phyloP scores from a whole-genome alignment of 257 asterid genomes.

The Capsicum rhomboideum region DNA sequence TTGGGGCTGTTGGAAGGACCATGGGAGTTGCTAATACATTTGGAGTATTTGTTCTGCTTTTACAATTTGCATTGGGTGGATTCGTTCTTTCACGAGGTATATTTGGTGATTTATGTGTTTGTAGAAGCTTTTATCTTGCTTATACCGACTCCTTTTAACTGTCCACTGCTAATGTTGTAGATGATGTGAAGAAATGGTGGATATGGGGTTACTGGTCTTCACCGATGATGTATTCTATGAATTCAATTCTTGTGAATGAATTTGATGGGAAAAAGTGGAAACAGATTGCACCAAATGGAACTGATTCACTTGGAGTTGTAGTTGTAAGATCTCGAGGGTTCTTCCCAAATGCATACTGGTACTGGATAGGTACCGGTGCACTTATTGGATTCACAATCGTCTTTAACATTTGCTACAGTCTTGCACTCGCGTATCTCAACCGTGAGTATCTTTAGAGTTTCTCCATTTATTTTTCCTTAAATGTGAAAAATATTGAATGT shows the following conservation, averaged over 20 bases:
- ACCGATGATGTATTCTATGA: neutral
- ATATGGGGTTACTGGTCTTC: neutral
- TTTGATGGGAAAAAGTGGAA: neutral
- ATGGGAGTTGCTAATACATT: constrained; percentile 39
- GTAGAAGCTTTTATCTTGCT: neutral
- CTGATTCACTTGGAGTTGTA: constrained; percentile 26
- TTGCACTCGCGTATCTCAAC: constrained; percentile 29
- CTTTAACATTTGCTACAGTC: constrained; percentile 28
- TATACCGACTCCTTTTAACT: neutral
- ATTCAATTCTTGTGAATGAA: constrained; percentile 1
- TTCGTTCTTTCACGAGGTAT: constrained; percentile 47
- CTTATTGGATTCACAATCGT: constrained; percentile 22
- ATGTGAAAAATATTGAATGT: neutral
- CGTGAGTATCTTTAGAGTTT: constrained; percentile 27
- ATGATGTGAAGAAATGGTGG: neutral
- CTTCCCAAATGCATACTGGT: constrained; percentile 50
- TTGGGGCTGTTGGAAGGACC: constrained; percentile 41
- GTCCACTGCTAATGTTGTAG: neutral
- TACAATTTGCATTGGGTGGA: constrained; percentile 31
- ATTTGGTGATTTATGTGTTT: neutral
- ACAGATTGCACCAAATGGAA: constrained; percentile 15
- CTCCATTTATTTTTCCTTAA: neutral
- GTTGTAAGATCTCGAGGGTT: constrained; percentile 36
- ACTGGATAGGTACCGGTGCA: constrained; percentile 57
- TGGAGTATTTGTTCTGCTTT: constrained; percentile 30